These are phyloP conservation scores for Boletus albobrunnescens DNA, from an alignment of 1,284 basidiomycete species.

Conservation along the genomic window DNA sequence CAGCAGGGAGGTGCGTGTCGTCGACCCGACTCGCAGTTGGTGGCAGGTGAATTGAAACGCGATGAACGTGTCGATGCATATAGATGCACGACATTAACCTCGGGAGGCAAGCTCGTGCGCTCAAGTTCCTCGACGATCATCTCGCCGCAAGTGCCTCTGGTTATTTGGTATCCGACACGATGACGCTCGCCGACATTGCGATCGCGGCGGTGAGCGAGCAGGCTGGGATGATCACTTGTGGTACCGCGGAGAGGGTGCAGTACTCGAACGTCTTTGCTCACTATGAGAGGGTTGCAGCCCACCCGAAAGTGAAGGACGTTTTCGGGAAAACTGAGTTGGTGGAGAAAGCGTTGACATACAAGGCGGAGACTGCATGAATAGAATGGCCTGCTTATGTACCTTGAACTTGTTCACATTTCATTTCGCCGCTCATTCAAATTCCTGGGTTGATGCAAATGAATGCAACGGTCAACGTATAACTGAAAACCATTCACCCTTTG, in stretches of 20 bases:
- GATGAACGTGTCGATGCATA: neutral
- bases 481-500: neutral
- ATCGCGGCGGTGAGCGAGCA: conserved; percentile 41
- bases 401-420: neutral
- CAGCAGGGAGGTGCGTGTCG: conserved; percentile 25
- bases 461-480: conserved; percentile 3
- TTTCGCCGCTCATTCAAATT: neutral
- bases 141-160: conserved; percentile 43
- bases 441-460: neutral
- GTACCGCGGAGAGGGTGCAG: conserved; percentile 39
- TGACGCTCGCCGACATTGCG: conserved; percentile 60
- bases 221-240: conserved; percentile 36
- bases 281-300: conserved; percentile 47
- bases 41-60: neutral
- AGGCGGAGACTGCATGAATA: conserved; percentile 3
- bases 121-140: conserved; percentile 45
- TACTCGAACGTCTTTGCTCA: conserved; percentile 53
- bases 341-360: conserved; percentile 17
- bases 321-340: conserved; percentile 36
- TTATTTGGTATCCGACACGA: conserved; percentile 56
- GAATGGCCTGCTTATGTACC: no score
- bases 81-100: conserved; percentile 29
- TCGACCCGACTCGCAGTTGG: no score
- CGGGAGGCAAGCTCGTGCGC: conserved; percentile 27
- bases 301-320: conserved; percentile 42